These are phyloP conservation scores for Clathrospora elynae DNA, from an alignment of 2,329 filamentous ascomycete species.

Conservation along the genomic window DNA sequence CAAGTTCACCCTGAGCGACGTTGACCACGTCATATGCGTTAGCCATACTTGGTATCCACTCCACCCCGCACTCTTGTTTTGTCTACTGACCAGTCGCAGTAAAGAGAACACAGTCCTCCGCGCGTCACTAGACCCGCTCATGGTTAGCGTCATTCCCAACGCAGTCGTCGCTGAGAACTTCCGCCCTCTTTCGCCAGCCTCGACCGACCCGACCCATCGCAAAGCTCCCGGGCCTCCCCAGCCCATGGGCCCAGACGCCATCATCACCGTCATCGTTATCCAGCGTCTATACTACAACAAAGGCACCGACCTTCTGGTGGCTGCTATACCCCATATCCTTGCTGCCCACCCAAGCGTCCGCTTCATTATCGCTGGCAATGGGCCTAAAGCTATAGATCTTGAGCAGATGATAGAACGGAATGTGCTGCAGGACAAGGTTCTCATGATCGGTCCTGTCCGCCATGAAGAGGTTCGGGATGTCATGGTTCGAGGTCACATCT, in stretches of 20 bases:
- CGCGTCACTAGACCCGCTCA: conserved; percentile 90
- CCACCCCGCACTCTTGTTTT: no score
- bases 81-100: conserved; percentile 55
- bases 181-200: conserved; percentile 64
- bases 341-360: conserved; percentile 88
- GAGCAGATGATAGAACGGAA: conserved; percentile 98
- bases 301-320: conserved; percentile 94
- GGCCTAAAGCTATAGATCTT: conserved; percentile 94
- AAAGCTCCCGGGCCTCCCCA: conserved; percentile 62
- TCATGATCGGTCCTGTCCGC: conserved; percentile 87
- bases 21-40: conserved; percentile 97
- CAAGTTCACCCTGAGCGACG: conserved; percentile 94
- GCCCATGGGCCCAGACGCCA: conserved; percentile 78
- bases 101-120: conserved; percentile 97
- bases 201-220: conserved; percentile 24
- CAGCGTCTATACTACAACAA: conserved; percentile 99
- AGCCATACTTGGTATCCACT: conserved; percentile 87
- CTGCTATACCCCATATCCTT: conserved; percentile 89
- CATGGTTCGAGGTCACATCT: conserved; percentile 96
- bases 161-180: conserved; percentile 98
- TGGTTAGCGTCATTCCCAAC: conserved; percentile 98
- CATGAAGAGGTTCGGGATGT: conserved; percentile 97
- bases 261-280: conserved; percentile 95
- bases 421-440: conserved; percentile 89
- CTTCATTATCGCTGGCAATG: conserved; percentile 95